Percentiles rank a stretch among this genome's conserved stretches.
phyloP scores from a whole-genome alignment of 2,329 filamentous ascomycete genomes.

The Hirsutella rhossiliensis region DNA sequence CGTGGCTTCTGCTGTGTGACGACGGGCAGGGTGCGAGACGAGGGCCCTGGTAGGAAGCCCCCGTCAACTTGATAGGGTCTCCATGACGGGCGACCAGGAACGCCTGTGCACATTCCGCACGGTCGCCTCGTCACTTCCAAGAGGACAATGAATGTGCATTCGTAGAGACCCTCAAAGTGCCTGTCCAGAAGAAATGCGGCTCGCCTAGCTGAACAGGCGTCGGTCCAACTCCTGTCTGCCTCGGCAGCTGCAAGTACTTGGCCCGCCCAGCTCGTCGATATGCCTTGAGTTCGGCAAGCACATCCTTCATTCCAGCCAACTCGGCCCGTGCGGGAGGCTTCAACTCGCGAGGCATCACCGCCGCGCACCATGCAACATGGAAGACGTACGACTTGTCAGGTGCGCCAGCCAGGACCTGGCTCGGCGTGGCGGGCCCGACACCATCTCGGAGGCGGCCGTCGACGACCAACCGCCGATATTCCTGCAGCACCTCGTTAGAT shows the following conservation, averaged over 20 bases:
- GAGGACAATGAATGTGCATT: not conserved
- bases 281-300: conserved; percentile 26
- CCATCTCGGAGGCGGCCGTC: conserved; percentile 20
- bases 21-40: no score
- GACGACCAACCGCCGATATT: conserved; percentile 34
- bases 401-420: conserved; percentile 37
- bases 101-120: not conserved
- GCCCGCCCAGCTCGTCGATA: conserved; percentile 22
- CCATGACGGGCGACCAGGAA: no score
- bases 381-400: conserved; percentile 33
- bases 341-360: conserved; percentile 25
- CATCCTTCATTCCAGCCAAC: conserved; percentile 28
- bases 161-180: conserved; percentile 6
- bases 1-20: no score
- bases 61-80: no score
- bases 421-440: conserved; percentile 33
- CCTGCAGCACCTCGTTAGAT: conserved; percentile 25
- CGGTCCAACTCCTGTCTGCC: conserved; percentile 3
- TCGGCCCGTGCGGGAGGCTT: conserved; percentile 15
- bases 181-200: conserved; percentile 27
- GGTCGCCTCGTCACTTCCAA: not conserved
- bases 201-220: conserved; percentile 6
- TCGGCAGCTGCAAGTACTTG: conserved; percentile 11
- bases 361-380: conserved; percentile 38
- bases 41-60: no score